These are phyloP conservation scores for Sophora flavescens DNA, from an alignment of 306 rosid genomes.

Conservation along the genomic window DNA sequence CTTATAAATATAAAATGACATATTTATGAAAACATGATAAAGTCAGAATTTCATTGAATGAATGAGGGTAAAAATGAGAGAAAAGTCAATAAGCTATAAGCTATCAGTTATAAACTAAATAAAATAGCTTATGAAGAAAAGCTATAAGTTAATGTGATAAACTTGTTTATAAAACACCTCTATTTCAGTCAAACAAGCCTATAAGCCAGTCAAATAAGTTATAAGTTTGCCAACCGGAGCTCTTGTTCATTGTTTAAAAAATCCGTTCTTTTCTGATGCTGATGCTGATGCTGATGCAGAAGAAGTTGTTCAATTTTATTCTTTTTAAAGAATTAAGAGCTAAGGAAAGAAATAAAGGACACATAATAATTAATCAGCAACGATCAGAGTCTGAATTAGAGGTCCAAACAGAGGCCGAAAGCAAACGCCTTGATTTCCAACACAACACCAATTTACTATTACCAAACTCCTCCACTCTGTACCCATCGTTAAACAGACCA, in stretches of 20 bases:
- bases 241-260: neutral
- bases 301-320: neutral
- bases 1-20: too few species aligned
- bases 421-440: constrained; percentile 84
- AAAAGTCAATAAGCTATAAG: too few species aligned
- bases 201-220: too few species aligned
- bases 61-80: too few species aligned
- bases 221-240: too few species aligned
- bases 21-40: too few species aligned
- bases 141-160: too few species aligned
- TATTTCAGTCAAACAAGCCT: too few species aligned
- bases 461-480: constrained; percentile 67
- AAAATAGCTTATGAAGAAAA: too few species aligned
- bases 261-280: neutral
- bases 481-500: constrained; percentile 84
- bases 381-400: constrained; percentile 37
- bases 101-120: too few species aligned
- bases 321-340: neutral
- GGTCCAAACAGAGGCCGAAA: constrained; percentile 82
- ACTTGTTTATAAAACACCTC: too few species aligned
- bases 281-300: neutral
- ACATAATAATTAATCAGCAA: neutral
- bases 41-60: too few species aligned
- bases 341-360: neutral
- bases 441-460: constrained; percentile 70